These are phyloP conservation scores for Udeniomyces megalosporus DNA, from an alignment of 768 basidiomycete genomes.

Conservation along the genomic window DNA sequence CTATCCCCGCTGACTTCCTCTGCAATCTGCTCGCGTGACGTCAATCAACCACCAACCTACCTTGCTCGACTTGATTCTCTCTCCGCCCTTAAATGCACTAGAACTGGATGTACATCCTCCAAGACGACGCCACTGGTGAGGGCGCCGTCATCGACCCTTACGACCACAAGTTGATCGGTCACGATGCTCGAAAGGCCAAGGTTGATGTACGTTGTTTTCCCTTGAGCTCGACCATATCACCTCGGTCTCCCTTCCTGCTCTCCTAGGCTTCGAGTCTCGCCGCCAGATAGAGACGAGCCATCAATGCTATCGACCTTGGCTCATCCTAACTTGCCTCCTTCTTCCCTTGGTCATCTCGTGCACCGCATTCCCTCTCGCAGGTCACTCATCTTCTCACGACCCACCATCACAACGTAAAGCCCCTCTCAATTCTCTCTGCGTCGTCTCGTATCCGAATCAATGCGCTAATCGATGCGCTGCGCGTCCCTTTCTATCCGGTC, in stretches of 20 bases:
- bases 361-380: background rate
- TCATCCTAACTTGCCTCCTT: background rate
- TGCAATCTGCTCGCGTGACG: background rate
- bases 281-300: too few relatives aligned
- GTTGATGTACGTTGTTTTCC: conserved; percentile 3
- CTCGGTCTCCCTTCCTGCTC: background rate
- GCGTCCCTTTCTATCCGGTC: background rate
- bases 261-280: background rate
- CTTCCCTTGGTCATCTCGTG: background rate
- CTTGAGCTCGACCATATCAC: background rate
- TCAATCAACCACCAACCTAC: background rate
- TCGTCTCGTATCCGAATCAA: background rate
- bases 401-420: conserved; percentile 13
- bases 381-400: conserved; percentile 14
- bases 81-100: background rate
- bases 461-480: background rate
- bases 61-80: background rate
- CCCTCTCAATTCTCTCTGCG: background rate
- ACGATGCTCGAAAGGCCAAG: background rate
- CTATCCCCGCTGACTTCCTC: background rate
- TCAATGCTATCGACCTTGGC: background rate
- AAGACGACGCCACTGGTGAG: background rate
- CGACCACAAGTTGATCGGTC: background rate
- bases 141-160: conserved; percentile 15
- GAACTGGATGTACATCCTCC: conserved; percentile 17